Percentiles rank a stretch among this genome's conserved stretches.
Evolutionary conservation across 176 grass and related monocot genomes (phyloP).

Genomic region (Hordeum marinum): DNA sequence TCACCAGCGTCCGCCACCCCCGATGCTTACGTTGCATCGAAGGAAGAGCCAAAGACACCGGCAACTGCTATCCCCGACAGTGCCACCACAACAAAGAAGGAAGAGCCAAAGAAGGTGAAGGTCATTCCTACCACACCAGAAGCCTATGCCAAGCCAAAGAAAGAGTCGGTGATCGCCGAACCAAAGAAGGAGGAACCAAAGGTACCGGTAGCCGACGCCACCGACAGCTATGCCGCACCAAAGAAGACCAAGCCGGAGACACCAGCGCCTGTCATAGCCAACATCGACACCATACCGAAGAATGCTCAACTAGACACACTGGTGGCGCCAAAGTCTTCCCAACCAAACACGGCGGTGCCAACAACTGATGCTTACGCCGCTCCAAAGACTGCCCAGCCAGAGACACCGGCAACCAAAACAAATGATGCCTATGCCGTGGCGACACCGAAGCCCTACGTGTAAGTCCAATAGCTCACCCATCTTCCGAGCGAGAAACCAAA

Average conservation of each 20-base stretch:
- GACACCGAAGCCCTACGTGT: neutral
- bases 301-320: neutral
- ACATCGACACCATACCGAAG: neutral
- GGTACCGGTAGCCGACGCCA: neutral
- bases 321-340: neutral
- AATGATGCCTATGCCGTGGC: neutral
- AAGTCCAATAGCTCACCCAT: neutral
- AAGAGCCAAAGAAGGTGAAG: neutral
- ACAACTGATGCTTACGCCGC: neutral
- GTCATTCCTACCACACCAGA: too few species aligned
- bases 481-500: neutral
- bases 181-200: neutral
- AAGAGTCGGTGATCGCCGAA: neutral
- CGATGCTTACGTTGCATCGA: neutral
- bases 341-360: neutral
- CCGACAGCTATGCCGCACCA: too few species aligned
- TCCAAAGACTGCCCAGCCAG: neutral
- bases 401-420: neutral
- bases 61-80: too few species aligned
- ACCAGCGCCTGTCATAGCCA: too few species aligned
- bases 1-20: neutral
- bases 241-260: too few species aligned
- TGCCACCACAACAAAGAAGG: neutral
- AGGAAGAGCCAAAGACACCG: too few species aligned
- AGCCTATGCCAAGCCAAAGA: neutral